These are phyloP conservation scores for Trypanosoma vivax DNA, from an alignment of 208 protist genomes.

Conservation along the genomic window DNA sequence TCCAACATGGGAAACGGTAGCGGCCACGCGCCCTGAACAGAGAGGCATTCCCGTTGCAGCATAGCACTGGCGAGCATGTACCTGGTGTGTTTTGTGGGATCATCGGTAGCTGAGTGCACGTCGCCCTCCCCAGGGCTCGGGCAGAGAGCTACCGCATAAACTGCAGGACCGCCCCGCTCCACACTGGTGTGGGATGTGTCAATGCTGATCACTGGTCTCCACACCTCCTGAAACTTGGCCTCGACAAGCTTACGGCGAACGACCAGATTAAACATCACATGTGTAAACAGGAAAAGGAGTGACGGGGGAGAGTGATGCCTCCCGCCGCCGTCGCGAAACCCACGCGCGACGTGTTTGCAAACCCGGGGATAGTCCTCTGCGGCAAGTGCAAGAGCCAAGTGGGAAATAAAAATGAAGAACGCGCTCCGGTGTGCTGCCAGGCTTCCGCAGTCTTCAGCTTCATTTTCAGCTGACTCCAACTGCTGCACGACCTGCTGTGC, in stretches of 20 bases:
- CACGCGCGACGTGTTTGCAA: not conserved
- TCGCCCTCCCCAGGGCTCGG: not conserved
- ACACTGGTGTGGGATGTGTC: not conserved
- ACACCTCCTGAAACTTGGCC: constrained; percentile 1
- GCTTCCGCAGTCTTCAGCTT: not conserved
- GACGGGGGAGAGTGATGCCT: not conserved
- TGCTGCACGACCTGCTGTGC: not conserved
- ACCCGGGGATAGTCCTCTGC: constrained; percentile 8
- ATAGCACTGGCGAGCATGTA: not conserved
- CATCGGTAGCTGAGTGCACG: not conserved
- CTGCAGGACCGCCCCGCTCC: not conserved
- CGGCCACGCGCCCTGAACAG: constrained; percentile 6
- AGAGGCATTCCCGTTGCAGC: constrained; percentile 12
- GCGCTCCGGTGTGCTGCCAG: not conserved
- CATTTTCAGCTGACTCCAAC: not conserved
- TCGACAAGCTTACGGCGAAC: constrained; percentile 15
- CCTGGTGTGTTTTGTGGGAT: not conserved
- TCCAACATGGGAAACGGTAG: constrained; percentile 4
- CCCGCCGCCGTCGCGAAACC: not conserved
- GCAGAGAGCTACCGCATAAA: not conserved
- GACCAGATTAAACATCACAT: constrained; percentile 15
- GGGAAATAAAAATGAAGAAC: not conserved
- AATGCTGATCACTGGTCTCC: constrained; percentile 9
- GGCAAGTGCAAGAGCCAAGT: constrained; percentile 2
- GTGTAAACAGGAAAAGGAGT: constrained; percentile 13